These are phyloP conservation scores for Guadua angustifolia DNA, from an alignment of 176 grass and related monocot genomes.

Conservation along the genomic window DNA sequence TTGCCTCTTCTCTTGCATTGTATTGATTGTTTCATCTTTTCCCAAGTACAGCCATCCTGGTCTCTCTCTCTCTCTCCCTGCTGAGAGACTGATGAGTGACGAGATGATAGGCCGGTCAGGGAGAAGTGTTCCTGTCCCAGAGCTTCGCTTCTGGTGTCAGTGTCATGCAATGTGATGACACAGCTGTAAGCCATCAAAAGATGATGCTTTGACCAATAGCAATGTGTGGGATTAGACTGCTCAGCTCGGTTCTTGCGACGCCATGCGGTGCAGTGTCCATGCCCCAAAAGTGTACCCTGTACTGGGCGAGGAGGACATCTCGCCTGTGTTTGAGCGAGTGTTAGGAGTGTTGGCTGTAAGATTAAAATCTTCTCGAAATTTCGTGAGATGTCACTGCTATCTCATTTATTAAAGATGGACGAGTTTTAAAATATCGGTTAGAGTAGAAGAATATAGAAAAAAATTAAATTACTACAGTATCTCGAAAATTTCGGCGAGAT, in stretches of 20 bases:
- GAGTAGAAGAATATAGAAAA: too few relatives aligned
- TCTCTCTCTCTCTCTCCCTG: not conserved
- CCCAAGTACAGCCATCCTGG: not conserved
- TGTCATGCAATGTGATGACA: not conserved
- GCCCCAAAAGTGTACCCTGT: not conserved
- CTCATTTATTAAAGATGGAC: too few relatives aligned
- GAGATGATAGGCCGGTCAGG: not conserved
- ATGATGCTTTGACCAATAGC: slow-evolving; percentile 23
- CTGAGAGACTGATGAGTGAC: not conserved
- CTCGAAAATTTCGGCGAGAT: too few relatives aligned
- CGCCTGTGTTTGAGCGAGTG: not conserved
- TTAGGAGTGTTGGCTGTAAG: too few relatives aligned
- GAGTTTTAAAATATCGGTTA: too few relatives aligned
- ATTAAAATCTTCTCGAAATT: too few relatives aligned
- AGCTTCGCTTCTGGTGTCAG: not conserved
- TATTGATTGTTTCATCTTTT: slow-evolving; percentile 8
- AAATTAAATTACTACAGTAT: too few relatives aligned
- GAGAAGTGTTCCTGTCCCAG: not conserved
- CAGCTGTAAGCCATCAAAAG: not conserved
- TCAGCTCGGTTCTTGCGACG: not conserved
- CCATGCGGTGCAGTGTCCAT: not conserved
- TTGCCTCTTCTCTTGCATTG: not conserved
- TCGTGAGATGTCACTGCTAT: too few relatives aligned
- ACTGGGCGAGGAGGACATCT: not conserved
- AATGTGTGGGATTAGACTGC: not conserved